These are phyloP conservation scores for Acer negundo DNA, from an alignment of 345 rosid genomes.

Conservation along the genomic window DNA sequence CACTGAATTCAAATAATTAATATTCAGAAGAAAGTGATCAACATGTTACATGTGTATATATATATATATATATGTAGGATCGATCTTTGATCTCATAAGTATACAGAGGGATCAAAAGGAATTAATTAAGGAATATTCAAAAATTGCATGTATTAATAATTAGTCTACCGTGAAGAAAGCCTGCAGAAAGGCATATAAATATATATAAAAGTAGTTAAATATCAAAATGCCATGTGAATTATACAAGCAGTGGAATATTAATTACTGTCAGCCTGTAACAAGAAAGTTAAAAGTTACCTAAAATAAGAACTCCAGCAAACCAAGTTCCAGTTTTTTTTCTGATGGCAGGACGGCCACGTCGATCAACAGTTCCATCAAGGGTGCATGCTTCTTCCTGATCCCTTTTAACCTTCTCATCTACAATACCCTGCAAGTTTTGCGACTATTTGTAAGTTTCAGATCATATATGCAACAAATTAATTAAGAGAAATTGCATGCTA, in stretches of 20 bases:
- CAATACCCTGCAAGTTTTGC: slow-evolving; percentile 21
- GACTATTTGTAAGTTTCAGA: neutral
- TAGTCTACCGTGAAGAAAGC: neutral
- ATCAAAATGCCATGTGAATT: neutral
- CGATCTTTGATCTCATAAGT: neutral
- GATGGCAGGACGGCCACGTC: slow-evolving; percentile 73
- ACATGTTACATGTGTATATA: neutral
- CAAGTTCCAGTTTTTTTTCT: slow-evolving; percentile 74
- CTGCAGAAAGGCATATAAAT: neutral
- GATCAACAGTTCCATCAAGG: slow-evolving; percentile 78
- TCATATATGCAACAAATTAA: neutral
- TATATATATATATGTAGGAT: too few species aligned
- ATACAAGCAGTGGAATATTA: neutral
- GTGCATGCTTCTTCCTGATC: slow-evolving; percentile 43
- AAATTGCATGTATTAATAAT: too few species aligned
- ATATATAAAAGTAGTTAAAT: neutral
- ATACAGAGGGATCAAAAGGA: too few species aligned
- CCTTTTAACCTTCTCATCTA: slow-evolving; percentile 38
- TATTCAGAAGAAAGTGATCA: too few species aligned
- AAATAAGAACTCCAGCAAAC: slow-evolving; percentile 73
- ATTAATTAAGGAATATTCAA: neutral
- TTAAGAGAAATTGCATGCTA: neutral
- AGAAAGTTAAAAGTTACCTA: slow-evolving; percentile 44
- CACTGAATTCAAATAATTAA: slow-evolving; percentile 40
- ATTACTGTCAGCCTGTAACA: neutral